Conservation (phyloP, 140 eudicot species). For the Oenanthe javanica region DNA sequence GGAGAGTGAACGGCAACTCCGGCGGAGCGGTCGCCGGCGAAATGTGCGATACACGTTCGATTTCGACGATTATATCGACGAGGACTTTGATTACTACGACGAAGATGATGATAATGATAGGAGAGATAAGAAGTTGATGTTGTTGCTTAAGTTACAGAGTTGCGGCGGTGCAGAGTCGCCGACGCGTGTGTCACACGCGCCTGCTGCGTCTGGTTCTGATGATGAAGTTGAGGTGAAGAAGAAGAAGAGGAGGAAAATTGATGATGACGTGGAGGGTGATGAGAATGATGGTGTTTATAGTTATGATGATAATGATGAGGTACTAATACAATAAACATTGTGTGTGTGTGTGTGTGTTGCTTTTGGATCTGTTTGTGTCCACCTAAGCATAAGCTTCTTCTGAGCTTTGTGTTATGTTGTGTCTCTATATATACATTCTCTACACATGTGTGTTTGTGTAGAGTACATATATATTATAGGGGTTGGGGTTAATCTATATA, state of each 20-base stretch:
- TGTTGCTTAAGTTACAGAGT: conserved; percentile 31
- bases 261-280: conserved; percentile 20
- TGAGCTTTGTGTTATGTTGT: neutral
- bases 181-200: conserved; percentile 55
- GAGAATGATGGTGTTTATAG: conserved; percentile 22
- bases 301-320: conserved; percentile 22
- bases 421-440: neutral
- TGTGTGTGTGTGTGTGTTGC: neutral
- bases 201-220: conserved; percentile 16
- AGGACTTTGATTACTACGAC: conserved; percentile 37
- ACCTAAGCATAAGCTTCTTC: conserved; percentile 25
- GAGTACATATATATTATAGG: conserved; percentile 14
- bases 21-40: conserved; percentile 64
- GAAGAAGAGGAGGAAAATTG: conserved; percentile 44
- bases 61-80: conserved; percentile 75
- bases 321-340: neutral
- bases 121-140: conserved; percentile 72
- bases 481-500: neutral
- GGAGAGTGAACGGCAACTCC: conserved; percentile 27
- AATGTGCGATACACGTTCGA: conserved; percentile 65
- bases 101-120: conserved; percentile 42
- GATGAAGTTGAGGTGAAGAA: conserved; percentile 34
- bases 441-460: neutral
- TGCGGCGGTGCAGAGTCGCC: conserved; percentile 19
- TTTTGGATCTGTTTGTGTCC: conserved; percentile 18